phyloP scores from a whole-genome alignment of 441 rosid genomes.

The Erysimum pusillum region DNA sequence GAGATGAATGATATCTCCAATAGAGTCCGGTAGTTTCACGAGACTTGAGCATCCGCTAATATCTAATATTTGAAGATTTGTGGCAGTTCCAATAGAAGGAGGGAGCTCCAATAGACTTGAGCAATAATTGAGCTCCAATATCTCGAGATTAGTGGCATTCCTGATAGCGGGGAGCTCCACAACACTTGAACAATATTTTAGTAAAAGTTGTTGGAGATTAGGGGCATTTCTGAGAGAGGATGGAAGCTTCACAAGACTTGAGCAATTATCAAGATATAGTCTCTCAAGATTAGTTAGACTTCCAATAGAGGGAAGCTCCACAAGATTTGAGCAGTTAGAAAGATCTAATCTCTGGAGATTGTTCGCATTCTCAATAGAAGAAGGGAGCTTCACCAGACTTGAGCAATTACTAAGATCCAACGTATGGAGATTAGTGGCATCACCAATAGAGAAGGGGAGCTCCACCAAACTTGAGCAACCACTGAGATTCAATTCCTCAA shows the following conservation, averaged over 20 bases:
- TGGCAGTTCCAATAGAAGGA: neutral
- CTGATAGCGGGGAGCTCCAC: neutral
- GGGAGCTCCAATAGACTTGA: neutral
- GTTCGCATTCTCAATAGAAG: neutral
- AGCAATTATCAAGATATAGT: neutral
- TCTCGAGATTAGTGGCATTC: neutral
- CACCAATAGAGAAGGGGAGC: neutral
- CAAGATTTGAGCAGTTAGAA: neutral
- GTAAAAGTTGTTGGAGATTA: neutral
- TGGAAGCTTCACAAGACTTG: neutral
- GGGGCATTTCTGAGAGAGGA: neutral
- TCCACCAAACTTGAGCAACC: neutral
- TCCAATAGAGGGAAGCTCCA: neutral
- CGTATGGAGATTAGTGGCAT: neutral
- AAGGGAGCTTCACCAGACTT: neutral
- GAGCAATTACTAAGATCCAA: neutral
- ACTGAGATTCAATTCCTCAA: accelerated
- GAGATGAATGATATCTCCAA: neutral
- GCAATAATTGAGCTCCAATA: neutral
- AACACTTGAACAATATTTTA: neutral
- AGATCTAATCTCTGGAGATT: neutral
- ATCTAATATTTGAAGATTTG: neutral
- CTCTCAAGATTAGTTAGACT: neutral
- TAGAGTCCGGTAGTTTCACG: neutral
- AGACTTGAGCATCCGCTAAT: neutral